Conservation (phyloP, 139 green algal genomes). For the Volvox africanus region DNA sequence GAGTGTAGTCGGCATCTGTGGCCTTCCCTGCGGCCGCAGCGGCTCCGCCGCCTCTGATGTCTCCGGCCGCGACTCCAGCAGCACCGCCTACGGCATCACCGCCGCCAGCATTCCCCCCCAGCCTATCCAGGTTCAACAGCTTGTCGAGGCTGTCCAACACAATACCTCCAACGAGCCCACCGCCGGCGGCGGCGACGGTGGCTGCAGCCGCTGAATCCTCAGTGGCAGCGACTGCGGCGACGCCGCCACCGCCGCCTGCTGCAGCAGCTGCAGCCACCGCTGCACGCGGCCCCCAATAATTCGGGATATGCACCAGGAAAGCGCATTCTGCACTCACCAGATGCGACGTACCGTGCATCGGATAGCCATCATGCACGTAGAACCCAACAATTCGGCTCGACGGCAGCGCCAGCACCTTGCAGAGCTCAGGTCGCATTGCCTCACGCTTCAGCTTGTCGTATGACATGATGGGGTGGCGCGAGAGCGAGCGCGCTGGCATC, state of each 20-base stretch:
- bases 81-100: not conserved
- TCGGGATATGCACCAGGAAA: conserved; percentile 23
- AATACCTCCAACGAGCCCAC: too few species aligned
- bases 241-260: not conserved
- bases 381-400: not conserved
- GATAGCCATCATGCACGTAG: conserved; percentile 23
- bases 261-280: not conserved
- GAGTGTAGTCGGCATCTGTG: not conserved
- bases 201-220: not conserved
- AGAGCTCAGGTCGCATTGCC: not conserved
- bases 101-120: not conserved
- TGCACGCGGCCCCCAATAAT: not conserved
- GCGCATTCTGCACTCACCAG: not conserved
- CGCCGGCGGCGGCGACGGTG: not conserved
- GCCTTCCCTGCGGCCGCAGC: not conserved
- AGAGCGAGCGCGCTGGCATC: not conserved
- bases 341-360: not conserved
- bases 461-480: conserved; percentile 23
- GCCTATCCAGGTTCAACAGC: not conserved
- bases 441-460: conserved; percentile 6
- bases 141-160: not conserved
- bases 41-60: not conserved
- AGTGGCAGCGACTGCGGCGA: not conserved
- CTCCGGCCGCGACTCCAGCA: not conserved
- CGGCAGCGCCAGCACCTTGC: conserved; percentile 12